phyloP scores from a whole-genome alignment of 2,329 filamentous ascomycete species.

The Karstenula rhodostoma region DNA sequence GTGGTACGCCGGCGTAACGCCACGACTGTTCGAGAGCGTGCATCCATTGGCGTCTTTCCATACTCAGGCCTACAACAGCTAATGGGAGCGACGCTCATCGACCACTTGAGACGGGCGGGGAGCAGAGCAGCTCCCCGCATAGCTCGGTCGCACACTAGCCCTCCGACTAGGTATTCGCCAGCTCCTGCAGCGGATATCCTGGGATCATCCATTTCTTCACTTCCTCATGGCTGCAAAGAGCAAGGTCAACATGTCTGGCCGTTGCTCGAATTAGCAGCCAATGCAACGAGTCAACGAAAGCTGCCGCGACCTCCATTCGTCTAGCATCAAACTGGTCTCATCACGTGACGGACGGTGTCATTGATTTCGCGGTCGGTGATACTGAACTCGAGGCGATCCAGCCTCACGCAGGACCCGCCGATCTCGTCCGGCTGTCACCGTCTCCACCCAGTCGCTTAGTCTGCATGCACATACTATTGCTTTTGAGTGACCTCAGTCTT shows the following conservation, averaged over 20 bases:
- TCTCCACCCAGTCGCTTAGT: slow-evolving; percentile 9
- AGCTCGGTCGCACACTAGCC: neutral
- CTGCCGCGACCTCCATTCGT: neutral
- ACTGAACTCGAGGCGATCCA: slow-evolving; percentile 1
- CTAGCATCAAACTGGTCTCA: neutral
- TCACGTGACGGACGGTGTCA: neutral
- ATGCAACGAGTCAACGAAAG: neutral
- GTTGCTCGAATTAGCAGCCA: neutral
- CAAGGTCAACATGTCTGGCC: neutral
- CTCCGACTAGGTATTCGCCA: neutral
- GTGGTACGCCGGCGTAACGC: slow-evolving; percentile 4
- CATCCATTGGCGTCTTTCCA: neutral
- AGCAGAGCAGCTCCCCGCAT: neutral
- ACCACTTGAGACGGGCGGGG: neutral
- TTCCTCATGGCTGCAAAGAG: neutral
- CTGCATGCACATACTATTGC: slow-evolving; percentile 15
- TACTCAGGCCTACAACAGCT: slow-evolving; percentile 8
- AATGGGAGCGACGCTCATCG: neutral
- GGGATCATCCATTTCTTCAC: neutral
- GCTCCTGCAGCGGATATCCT: neutral
- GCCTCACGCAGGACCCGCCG: slow-evolving; percentile 12
- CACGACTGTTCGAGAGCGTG: slow-evolving; percentile 6
- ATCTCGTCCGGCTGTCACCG: slow-evolving; percentile 4
- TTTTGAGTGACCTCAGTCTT: slow-evolving; percentile 12
- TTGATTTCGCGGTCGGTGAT: neutral